Evolutionary conservation across 2,329 filamentous ascomycete genomes (phyloP), one percentile per base, ranked within the genome.

Genomic region (Pseudogymnoascus sp.): DNA sequence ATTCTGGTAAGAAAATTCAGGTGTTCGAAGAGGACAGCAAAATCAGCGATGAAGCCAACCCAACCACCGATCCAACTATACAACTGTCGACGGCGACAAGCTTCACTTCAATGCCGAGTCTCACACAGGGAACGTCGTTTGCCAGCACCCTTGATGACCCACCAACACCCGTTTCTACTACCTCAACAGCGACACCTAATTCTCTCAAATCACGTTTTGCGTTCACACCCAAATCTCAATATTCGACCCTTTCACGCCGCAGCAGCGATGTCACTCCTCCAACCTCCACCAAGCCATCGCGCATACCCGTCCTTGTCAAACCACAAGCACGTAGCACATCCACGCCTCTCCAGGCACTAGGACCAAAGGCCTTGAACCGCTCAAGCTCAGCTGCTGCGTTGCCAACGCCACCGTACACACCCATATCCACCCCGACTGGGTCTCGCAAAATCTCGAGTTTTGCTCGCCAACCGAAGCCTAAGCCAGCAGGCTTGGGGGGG

Each of bases 281-380:
- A 33, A 33, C 60, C n/a, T 69, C 67, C 2, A 45, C 27, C 7
- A 63, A 42, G 21, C 64, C 60, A 8, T 72, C 71, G 2, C 67
- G 63, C 60, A 71, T 71, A 31, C 71, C 71, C 36, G 61, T 72
- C 27, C 61, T 70, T 21, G 63, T 68, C 27, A 72, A 72, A 18
- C 48, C 52, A 29, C 65, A 59, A n/a, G 21, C 42, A 6, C 45
- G 64, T 15, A 69, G 65, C 27, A 15, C 61, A 3, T 61, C 65
- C 2, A 72, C 72, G 8, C 69, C 72, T 15, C 68, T 74, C 10
- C 71, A 73, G 64, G 67, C 70, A 29, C 61, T 74, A 10, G 69
- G 70, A 18, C 65, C 66, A 29, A 67, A 58, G 15, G 72, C 67
- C 13, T 60, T 64, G 1, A 70, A 67, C 36, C 64, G 65, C 55